A percentile compares a stretch with the other conserved stretches of the same genome.
Conservation (phyloP, 2,329 filamentous ascomycete species). For the Fusarium torulosum region DNA sequence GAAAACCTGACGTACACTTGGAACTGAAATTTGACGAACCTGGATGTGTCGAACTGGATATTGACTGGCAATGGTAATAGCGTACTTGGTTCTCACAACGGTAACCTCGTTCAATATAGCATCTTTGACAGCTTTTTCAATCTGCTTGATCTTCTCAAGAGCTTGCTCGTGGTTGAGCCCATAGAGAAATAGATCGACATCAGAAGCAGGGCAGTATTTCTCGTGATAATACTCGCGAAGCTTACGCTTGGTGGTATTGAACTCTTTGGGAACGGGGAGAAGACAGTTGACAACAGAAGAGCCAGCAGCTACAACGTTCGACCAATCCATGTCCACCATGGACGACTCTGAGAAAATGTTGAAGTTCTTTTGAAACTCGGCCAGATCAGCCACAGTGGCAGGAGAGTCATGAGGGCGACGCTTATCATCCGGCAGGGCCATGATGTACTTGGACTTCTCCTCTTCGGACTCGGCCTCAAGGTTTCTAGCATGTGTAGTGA, state of each 20-base stretch:
- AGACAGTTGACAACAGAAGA: conserved; percentile 85
- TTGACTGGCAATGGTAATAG: conserved; percentile 86
- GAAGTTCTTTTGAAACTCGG: conserved; percentile 84
- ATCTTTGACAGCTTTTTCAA: conserved; percentile 80
- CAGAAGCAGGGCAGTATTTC: conserved; percentile 82
- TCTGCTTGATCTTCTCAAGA: conserved; percentile 85
- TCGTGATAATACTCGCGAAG: conserved; percentile 84
- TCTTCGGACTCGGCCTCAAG: conserved; percentile 68
- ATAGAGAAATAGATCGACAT: conserved; percentile 89
- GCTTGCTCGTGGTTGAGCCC: conserved; percentile 82
- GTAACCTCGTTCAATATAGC: conserved; percentile 86
- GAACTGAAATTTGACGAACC: conserved; percentile 49
- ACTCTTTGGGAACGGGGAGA: conserved; percentile 74
- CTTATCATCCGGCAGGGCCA: conserved; percentile 72
- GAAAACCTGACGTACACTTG: not conserved
- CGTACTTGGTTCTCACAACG: conserved; percentile 86
- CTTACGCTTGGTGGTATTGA: conserved; percentile 71
- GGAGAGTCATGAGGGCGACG: conserved; percentile 73
- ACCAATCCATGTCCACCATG: conserved; percentile 82
- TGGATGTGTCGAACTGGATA: conserved; percentile 86
- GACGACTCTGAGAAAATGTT: conserved; percentile 84
- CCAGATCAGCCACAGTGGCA: conserved; percentile 75
- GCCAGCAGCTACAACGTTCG: conserved; percentile 83
- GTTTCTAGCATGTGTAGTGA: conserved; percentile 73
- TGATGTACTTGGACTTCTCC: conserved; percentile 75